These are phyloP conservation scores for Ensete ventricosum DNA, from an alignment of 176 grass and related monocot species.

Conservation along the genomic window DNA sequence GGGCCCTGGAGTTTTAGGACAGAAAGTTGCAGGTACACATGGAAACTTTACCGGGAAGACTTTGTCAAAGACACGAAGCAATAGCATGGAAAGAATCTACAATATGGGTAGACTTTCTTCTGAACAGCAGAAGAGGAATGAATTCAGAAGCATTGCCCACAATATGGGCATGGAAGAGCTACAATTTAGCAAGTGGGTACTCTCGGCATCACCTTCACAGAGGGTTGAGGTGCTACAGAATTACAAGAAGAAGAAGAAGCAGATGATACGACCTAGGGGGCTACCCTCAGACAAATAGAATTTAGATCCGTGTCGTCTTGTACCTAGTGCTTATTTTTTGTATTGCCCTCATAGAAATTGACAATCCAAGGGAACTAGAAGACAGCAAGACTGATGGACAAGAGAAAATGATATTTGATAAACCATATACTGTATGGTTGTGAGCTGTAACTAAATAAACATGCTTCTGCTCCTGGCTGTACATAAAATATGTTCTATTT, in stretches of 20 bases:
- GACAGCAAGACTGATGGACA: no score
- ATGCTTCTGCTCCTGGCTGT: no score
- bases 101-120: slow-evolving; percentile 18
- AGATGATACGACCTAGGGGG: not conserved
- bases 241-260: slow-evolving; percentile 57
- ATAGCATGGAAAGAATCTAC: slow-evolving; percentile 20
- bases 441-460: no score
- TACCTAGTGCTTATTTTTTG: not conserved
- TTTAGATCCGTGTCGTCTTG: not conserved
- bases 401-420: no score
- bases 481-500: no score
- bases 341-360: not conserved
- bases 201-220: slow-evolving; percentile 44
- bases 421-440: no score
- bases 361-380: no score
- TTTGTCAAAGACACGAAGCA: slow-evolving; percentile 12
- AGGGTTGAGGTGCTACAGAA: slow-evolving; percentile 38
- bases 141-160: slow-evolving; percentile 50
- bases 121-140: slow-evolving; percentile 52
- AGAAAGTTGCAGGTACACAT: not conserved
- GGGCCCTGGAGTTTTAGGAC: slow-evolving; percentile 7
- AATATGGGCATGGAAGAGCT: slow-evolving; percentile 63
- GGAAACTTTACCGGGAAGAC: slow-evolving; percentile 14
- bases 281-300: not conserved
- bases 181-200: slow-evolving; percentile 80